Base-by-base conservation (phyloP, 2,329 filamentous ascomycete species). In the Ophiostoma ips region DNA sequence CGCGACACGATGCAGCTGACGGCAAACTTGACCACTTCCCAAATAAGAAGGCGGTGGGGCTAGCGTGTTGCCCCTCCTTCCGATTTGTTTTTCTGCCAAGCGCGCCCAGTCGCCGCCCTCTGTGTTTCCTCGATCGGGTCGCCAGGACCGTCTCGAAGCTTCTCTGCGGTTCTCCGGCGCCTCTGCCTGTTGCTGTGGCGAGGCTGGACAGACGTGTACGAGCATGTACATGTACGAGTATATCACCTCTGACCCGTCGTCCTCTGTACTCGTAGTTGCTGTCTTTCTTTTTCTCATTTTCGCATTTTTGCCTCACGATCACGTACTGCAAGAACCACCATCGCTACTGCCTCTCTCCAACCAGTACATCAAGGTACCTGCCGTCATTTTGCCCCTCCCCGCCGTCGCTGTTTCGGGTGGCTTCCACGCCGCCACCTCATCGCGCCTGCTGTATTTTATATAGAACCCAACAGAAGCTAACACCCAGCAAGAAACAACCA, bases 61-160 rank as follows among this genome's bases (percentile, higher is more conserved):
- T 15, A 6, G 3, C 12, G 19, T 13, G 19, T 9, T 41, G 38
- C 38, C 38, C 38, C 38, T 41, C 38, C 12, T 41, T 19, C 38
- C 38, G 24, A 19, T 28, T 41, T 41, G 38, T 28, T 41, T 41
- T 41, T 40, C 36, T 38, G 36, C 36, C 36, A 11, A 10, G 36
- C 13, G 8, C 24, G 37, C 37, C 37, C 15, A 40, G 37, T 4
- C 13, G 40, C 24, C 40, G 19, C 16, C 15, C 21, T n/a, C n/a
- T n/a, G n/a, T n/a, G 24, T 12, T 24, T 30, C 15, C 7, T 18
- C 24, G 24, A 21, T 16, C 12, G 19, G 21, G 24, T 15, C 15
- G 24, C 41, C 13, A 44, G 41, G 11, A 18, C n/a, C 11, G 43
- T 52, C 53, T 52, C 46, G 53, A 54, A 54, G 33, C 50, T 54